phyloP scores from a whole-genome alignment of 129 eudicot species.

The Ambrosia artemisiifolia region DNA sequence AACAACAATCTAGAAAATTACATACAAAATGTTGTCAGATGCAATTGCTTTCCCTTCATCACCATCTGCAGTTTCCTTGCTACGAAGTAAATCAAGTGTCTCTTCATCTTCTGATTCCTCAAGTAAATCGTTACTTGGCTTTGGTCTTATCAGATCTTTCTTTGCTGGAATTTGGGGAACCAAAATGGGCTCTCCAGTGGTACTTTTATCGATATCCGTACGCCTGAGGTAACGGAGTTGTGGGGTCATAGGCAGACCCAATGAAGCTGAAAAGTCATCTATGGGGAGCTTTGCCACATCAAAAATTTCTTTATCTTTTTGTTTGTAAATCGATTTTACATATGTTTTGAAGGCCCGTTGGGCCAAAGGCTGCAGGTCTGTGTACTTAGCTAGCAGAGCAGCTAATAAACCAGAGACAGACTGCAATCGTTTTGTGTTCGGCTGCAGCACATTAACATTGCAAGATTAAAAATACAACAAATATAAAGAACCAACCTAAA shows the following conservation, averaged over 20 bases:
- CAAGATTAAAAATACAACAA: not conserved
- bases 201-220: slow-evolving; percentile 40
- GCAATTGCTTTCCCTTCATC: slow-evolving; percentile 35
- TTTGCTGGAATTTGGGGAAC: slow-evolving; percentile 35
- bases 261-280: slow-evolving; percentile 84
- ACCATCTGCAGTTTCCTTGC: slow-evolving; percentile 35
- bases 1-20: slow-evolving; percentile 14
- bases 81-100: slow-evolving; percentile 34
- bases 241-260: slow-evolving; percentile 97
- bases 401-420: slow-evolving; percentile 71
- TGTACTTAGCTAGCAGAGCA: slow-evolving; percentile 68
- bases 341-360: slow-evolving; percentile 83
- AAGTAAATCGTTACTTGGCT: slow-evolving; percentile 4
- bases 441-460: slow-evolving; percentile 38
- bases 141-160: slow-evolving; percentile 31
- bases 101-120: slow-evolving; percentile 45
- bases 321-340: slow-evolving; percentile 61
- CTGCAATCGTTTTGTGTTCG: slow-evolving; percentile 65
- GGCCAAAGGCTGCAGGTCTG: slow-evolving; percentile 61
- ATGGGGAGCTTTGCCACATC: slow-evolving; percentile 77
- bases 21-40: slow-evolving; percentile 34
- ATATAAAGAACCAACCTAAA: slow-evolving; percentile 6
- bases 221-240: slow-evolving; percentile 70
- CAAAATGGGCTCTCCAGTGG: slow-evolving; percentile 28
- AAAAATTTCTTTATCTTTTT: slow-evolving; percentile 79